Evolutionary conservation across 805 yeast genomes (phyloP).

Genomic region (Yamadazyma sp.): DNA sequence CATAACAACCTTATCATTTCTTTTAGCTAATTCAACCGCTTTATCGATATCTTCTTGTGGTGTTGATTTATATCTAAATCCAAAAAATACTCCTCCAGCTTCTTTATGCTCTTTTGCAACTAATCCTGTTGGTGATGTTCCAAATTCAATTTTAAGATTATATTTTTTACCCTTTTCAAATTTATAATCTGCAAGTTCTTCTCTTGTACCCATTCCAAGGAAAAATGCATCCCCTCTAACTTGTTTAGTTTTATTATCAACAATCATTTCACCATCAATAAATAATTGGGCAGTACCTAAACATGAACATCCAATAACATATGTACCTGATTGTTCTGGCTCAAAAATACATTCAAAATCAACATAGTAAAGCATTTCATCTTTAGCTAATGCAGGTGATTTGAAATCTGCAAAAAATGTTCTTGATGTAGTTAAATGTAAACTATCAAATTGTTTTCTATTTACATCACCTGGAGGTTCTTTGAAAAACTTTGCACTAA

Average conservation of each 20-base stretch:
- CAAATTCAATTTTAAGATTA: slow-evolving; percentile 47
- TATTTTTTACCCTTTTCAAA: slow-evolving; percentile 46
- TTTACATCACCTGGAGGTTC: slow-evolving; percentile 14
- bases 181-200: slow-evolving; percentile 36
- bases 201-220: slow-evolving; percentile 51
- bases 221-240: slow-evolving; percentile 48
- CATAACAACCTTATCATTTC: slow-evolving; percentile 27
- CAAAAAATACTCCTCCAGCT: slow-evolving; percentile 24
- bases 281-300: slow-evolving; percentile 56
- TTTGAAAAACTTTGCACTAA: slow-evolving; percentile 18
- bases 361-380: slow-evolving; percentile 35
- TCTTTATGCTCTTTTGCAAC: slow-evolving; percentile 18
- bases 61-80: slow-evolving; percentile 21
- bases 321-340: slow-evolving; percentile 48
- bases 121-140: slow-evolving; percentile 21
- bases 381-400: slow-evolving; percentile 16
- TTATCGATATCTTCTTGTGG: slow-evolving; percentile 22
- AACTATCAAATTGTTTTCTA: slow-evolving; percentile 16
- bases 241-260: slow-evolving; percentile 57
- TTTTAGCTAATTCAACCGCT: slow-evolving; percentile 26
- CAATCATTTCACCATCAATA: slow-evolving; percentile 49
- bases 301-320: slow-evolving; percentile 50
- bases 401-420: slow-evolving; percentile 23
- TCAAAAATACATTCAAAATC: slow-evolving; percentile 41
- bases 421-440: slow-evolving; percentile 19